Evolutionary conservation across 345 rosid genomes (phyloP), one percentile per base, ranked within the genome.

Genomic region (Rhodomyrtus tomentosa): DNA sequence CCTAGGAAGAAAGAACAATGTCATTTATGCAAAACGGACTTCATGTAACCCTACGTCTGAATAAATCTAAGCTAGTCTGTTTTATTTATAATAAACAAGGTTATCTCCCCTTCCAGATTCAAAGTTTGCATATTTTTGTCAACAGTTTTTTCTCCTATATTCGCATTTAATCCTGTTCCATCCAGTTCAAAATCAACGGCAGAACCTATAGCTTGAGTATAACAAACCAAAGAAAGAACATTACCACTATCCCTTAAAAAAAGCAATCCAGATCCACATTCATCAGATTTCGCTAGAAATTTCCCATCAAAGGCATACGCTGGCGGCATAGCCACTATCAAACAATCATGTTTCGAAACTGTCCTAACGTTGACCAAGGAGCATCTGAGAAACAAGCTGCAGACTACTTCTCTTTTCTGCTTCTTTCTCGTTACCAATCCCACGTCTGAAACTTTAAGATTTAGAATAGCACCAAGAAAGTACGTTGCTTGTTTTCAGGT

Each of bases 201-300:
- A 58, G 68, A 58, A 58, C 36, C 36, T 58, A 58, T 58, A 58
- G 32, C 36, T 58, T 58, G 68, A 27, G 68, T n/a, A 58, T 58
- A 6, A 55, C 59, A 5, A 4, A 58, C 12, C 68, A 16, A 58
- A 58, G 36, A 58, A 58, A 15, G 59, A 55, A 55, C 59, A 49
- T 49, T 10, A 49, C 50, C 11, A 91, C 49, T 11, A 90, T 89
- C 90, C 90, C 92, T n/a, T 1, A 88, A 82, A 85, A 90, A 55
- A 8, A 91, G 56, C 40, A 90, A 91, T 14, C 93, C 91, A 36
- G 86, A 90, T 83, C 92, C 90, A 84, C 89, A 91, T 13, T 91
- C 91, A 83, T 92, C 93, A 18, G 91, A 88, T 82, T 91, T 92
- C 13, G 86, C 62, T 3, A 89, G 89, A 84, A 91, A 90, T 29